Evolutionary conservation across 139 green algal genomes (phyloP).

Genomic region (Penium margaritaceum): DNA sequence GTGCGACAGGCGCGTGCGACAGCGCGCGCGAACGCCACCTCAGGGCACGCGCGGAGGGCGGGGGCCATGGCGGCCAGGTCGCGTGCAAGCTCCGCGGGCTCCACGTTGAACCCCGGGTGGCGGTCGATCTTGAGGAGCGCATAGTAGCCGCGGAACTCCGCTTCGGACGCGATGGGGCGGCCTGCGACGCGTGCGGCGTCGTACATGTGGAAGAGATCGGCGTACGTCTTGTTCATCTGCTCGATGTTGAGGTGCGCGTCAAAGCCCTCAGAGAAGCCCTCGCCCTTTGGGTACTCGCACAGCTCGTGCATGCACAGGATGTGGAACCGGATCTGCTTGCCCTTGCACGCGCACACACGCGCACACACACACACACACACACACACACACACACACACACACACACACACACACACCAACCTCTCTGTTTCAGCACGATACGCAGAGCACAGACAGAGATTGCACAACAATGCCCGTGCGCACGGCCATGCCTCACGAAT

Average conservation of each 20-base stretch:
- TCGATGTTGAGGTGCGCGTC: slow-evolving; percentile 75
- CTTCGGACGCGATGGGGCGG: slow-evolving; percentile 40
- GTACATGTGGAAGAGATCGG: slow-evolving; percentile 66
- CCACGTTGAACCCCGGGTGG: slow-evolving; percentile 62
- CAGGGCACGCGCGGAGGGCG: slow-evolving; percentile 6
- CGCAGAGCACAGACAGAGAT: too few species aligned
- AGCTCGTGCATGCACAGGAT: slow-evolving; percentile 71
- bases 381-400: not conserved
- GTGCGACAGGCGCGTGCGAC: slow-evolving; percentile 27
- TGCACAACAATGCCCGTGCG: too few species aligned
- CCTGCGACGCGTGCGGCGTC: slow-evolving; percentile 36
- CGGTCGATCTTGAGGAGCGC: slow-evolving; percentile 57
- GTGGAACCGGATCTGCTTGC: slow-evolving; percentile 59
- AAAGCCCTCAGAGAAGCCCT: slow-evolving; percentile 57
- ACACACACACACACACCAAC: not conserved
- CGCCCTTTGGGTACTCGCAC: slow-evolving; percentile 36
- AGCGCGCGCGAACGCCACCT: slow-evolving; percentile 33
- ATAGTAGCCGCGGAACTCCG: slow-evolving; percentile 70
- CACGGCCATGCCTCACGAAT: too few species aligned
- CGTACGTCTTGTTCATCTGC: slow-evolving; percentile 73
- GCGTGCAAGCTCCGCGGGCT: slow-evolving; percentile 30
- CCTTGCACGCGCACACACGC: not conserved
- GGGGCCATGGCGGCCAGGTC: slow-evolving; percentile 24
- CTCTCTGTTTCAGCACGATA: too few species aligned
- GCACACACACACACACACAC: not conserved